Base-by-base conservation (phyloP, 1,139 yeast species). In the Wickerhamiella pararugosa region DNA sequence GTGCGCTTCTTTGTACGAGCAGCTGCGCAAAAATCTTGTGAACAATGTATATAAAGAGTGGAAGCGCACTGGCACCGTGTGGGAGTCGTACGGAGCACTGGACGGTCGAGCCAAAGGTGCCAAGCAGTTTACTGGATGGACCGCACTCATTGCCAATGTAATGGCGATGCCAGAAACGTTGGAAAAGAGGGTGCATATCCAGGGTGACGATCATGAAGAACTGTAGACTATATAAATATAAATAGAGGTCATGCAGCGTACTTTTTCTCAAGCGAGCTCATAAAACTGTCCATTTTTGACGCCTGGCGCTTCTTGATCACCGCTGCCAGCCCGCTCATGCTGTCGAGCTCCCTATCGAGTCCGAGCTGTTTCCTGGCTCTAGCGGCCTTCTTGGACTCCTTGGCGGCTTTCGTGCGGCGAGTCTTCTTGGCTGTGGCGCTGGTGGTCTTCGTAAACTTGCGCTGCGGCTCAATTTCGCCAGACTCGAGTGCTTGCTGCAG, bases 71-170 rank as follows among this genome's bases (percentile, higher is more conserved):
- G 95, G 95, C 0, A 82, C 71, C 56, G 84, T 84, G 4, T 90
- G 86, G 80, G 98, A 90, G 54, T 93, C 86, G 56, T 90, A 90
- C 57, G 77, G 83, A 51, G 92, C 84, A 47, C 60, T 56, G 29
- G 74, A 76, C 4, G 98, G 98, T 1, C 58, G 61, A 3, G 82
- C 87, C 1, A 74, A 75, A 53, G 86, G 97, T 6, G 92, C 90
- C 5, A 79, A 81, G 57, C 90, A 84, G 56, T 90, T 90, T 62
- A 67, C 86, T 38, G 98, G 98, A 2, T 90, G 98, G 98, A 78
- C 96, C 0, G 76, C 94, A 0, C 62, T 86, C 47, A 79, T 82
- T 5, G 74, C 83, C 8, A 68, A 76, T 51, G 81, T 90, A 58
- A 81, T 92, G 92, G 70, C 71, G 41, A 75, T 81, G 82, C 87